These are phyloP conservation scores for Claviceps arundinis DNA, from an alignment of 2,329 filamentous ascomycete genomes.

Conservation along the genomic window DNA sequence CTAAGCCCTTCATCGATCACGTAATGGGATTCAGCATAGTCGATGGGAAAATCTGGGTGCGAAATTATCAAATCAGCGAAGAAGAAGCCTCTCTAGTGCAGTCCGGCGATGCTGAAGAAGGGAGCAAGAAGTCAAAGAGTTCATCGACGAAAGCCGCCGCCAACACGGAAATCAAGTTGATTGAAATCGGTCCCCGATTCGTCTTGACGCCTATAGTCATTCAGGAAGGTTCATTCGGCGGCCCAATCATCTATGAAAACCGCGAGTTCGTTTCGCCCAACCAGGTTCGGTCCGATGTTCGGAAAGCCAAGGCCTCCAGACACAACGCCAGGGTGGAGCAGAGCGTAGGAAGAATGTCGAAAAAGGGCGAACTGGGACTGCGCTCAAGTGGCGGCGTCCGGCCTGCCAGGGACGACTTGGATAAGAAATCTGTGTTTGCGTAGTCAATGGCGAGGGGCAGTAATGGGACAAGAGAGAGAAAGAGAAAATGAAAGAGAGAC, in stretches of 20 bases:
- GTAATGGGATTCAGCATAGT: constrained; percentile 85
- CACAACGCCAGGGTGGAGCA: constrained; percentile 69
- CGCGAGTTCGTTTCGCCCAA: constrained; percentile 95
- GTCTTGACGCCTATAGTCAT: constrained; percentile 92
- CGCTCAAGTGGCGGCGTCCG: constrained; percentile 50
- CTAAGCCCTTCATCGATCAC: constrained; percentile 92
- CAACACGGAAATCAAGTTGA: constrained; percentile 66
- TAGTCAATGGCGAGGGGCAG: constrained; percentile 21
- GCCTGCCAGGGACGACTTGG: constrained; percentile 55
- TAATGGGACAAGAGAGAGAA: no score
- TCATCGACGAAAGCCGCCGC: constrained; percentile 26
- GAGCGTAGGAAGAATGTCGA: constrained; percentile 56
- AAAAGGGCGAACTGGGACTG: constrained; percentile 65
- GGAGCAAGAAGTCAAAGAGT: constrained; percentile 29
- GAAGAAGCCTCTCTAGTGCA: constrained; percentile 47
- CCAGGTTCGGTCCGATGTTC: constrained; percentile 74
- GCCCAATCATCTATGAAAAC: constrained; percentile 96
- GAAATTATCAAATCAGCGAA: constrained; percentile 87
- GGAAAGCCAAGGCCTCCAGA: constrained; percentile 59
- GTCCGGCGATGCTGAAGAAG: constrained; percentile 21
- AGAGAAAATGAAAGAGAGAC: no score
- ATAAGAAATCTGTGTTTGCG: constrained; percentile 64
- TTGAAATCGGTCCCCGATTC: constrained; percentile 89
- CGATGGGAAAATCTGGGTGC: constrained; percentile 90
- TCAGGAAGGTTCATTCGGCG: constrained; percentile 86